Evolutionary conservation across 169 alveolate genomes (phyloP).

Genomic region (Cryptosporidium bovis): DNA sequence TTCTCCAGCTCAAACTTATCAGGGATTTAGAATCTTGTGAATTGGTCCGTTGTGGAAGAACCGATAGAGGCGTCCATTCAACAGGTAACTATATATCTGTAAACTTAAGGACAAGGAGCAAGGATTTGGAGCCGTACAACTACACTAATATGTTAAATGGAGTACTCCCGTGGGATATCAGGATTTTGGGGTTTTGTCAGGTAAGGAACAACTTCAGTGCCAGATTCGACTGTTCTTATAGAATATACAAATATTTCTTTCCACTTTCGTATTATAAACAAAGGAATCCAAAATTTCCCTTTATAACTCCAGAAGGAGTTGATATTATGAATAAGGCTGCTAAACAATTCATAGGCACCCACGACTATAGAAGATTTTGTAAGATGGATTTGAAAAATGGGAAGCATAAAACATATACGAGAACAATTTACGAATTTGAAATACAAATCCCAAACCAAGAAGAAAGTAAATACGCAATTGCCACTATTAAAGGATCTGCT

Average conservation of each 20-base stretch:
- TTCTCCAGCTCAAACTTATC: constrained; percentile 32
- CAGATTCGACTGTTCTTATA: constrained; percentile 87
- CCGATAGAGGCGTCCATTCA: constrained; percentile 93
- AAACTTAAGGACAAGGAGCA: constrained; percentile 78
- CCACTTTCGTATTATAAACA: constrained; percentile 81
- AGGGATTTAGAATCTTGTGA: constrained; percentile 53
- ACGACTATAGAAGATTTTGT: constrained; percentile 90
- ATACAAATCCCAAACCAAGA: background rate
- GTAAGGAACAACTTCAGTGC: constrained; percentile 89
- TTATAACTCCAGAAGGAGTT: constrained; percentile 7
- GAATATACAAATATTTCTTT: constrained; percentile 90
- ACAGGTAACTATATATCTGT: constrained; percentile 86
- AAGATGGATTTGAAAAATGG: constrained; percentile 84
- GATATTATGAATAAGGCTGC: constrained; percentile 77
- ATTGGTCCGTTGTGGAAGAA: constrained; percentile 85
- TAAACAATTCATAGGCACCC: constrained; percentile 83
- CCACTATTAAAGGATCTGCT: constrained; percentile 84
- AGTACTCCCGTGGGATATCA: constrained; percentile 87
- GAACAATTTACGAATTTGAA: constrained; percentile 64
- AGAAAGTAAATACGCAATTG: constrained; percentile 44
- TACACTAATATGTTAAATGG: constrained; percentile 83
- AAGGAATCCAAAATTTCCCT: constrained; percentile 67
- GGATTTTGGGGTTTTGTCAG: constrained; percentile 80
- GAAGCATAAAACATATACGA: constrained; percentile 44
- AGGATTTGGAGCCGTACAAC: constrained; percentile 73